Evolutionary conservation across 192 early-diverging fungal species (phyloP).

Genomic region (Coemansia reversa): DNA sequence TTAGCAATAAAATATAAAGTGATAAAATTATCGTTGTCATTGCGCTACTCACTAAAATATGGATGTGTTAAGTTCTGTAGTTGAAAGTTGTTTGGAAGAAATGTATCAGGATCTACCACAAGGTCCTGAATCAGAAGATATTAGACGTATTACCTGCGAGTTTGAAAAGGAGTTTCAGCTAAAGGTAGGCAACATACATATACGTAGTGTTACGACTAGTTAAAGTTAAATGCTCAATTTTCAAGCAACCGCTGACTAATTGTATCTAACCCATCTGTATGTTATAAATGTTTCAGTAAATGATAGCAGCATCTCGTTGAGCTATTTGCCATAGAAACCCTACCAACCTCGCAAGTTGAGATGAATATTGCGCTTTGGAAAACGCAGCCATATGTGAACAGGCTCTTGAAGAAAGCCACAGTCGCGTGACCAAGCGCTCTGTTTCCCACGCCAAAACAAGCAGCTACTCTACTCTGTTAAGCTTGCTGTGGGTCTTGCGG

Average conservation of each 20-base stretch:
- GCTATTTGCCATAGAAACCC: constrained; percentile 16
- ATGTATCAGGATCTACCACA: constrained; percentile 12
- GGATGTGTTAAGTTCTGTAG: constrained; percentile 11
- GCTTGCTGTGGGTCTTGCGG: too few relatives aligned
- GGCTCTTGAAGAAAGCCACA: constrained; percentile 6
- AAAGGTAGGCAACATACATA: constrained; percentile 29
- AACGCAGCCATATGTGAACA: constrained; percentile 35
- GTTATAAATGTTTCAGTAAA: background rate
- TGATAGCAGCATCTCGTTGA: constrained; percentile 37
- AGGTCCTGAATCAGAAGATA: background rate
- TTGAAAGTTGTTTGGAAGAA: constrained; percentile 24
- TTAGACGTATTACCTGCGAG: background rate
- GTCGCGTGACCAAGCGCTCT: background rate
- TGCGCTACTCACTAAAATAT: background rate
- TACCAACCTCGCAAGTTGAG: constrained; percentile 29
- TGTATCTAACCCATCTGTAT: background rate
- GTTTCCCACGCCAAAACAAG: constrained; percentile 1
- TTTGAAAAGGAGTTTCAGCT: constrained; percentile 47
- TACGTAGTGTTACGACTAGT: background rate
- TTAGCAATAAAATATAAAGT: background rate
- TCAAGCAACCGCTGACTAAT: background rate
- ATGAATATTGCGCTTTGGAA: constrained; percentile 40
- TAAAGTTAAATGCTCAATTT: background rate
- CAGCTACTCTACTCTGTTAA: background rate
- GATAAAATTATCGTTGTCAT: background rate